Base-by-base conservation (phyloP, 768 basidiomycete genomes). In the Mycena galopus region DNA sequence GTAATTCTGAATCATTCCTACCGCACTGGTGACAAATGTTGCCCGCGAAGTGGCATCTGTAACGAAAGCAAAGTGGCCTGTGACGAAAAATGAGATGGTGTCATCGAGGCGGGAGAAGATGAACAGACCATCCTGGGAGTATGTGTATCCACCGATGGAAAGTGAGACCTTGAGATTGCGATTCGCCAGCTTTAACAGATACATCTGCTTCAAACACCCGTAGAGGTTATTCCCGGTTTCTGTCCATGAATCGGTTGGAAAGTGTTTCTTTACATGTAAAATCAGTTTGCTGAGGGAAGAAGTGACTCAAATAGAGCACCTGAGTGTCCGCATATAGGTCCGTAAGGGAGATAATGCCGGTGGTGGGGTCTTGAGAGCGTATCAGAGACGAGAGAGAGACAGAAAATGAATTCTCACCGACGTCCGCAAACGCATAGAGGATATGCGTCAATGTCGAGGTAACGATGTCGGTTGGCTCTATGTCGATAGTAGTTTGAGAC, bases 391-490 rank as follows among this genome's bases (percentile, higher is more conserved):
- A 14, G 7, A 14, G 14, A 39, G 4, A 3, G 39, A 3, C 6
- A 3, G 39, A 39, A 39, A 14, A 14, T 16, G 39, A 16, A 12
- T 6, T 35, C 39, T 39, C 12, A 39, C 39, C 39, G n/a, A 91
- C 88, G 79, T 95, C 93, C 56, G 92, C 94, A 78, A 96, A 96
- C 3, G 93, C 87, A 75, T 95, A 95, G 21, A 94, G 82, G 76
- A 95, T 89, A 70, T 88, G 94, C 8, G 93, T 94, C 73, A 96
- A 84, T 44, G 87, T 83, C 4, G 83, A 81, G 11, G 90, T 79
- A 55, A 86, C 85, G 67, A 94, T 90, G 69, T 92, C 88, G 25
- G 87, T 89, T 1, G 92, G 92, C 78, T 92, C 92, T 93, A 77
- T 30, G 74, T 68, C 29, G 35, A 59, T 21, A 16, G 29, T 64